Conservation (phyloP, 2,329 filamentous ascomycete species). For the Fusarium anguioides region DNA sequence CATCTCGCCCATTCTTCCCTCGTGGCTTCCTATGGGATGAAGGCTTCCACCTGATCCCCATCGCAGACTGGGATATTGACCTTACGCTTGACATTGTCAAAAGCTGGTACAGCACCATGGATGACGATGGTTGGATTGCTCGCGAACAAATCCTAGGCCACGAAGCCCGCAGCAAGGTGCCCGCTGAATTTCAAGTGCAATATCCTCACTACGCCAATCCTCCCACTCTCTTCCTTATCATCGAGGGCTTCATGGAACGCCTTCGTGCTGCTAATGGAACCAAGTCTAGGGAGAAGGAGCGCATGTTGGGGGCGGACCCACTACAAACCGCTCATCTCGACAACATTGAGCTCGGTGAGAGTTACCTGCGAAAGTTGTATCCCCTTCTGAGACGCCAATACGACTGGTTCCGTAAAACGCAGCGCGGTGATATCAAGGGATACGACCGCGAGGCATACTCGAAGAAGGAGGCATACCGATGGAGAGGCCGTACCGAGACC, state of each 20-base stretch:
- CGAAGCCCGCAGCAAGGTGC: constrained; percentile 95
- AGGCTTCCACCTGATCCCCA: constrained; percentile 91
- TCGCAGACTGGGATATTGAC: constrained; percentile 94
- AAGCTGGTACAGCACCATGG: constrained; percentile 97
- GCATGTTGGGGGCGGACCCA: constrained; percentile 55
- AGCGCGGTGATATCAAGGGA: constrained; percentile 87
- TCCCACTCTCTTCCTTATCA: constrained; percentile 89
- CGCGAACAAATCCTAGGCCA: constrained; percentile 93
- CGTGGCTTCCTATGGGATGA: constrained; percentile 98
- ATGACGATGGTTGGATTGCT: constrained; percentile 96
- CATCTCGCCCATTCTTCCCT: constrained; percentile 95
- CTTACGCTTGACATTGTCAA: constrained; percentile 87
- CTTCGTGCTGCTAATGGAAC: constrained; percentile 68
- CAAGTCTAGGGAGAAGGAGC: constrained; percentile 56
- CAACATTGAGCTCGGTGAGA: constrained; percentile 73
- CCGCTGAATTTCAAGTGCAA: constrained; percentile 90
- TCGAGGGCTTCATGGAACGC: constrained; percentile 86
- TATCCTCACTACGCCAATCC: constrained; percentile 99
- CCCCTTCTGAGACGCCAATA: constrained; percentile 90
- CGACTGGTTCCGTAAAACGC: constrained; percentile 94
- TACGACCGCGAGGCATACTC: constrained; percentile 93
- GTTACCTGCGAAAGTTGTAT: constrained; percentile 82
- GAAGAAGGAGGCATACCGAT: constrained; percentile 91
- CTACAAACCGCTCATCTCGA: constrained; percentile 74
- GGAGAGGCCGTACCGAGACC: constrained; percentile 87